Percentiles rank a stretch among this genome's conserved stretches.
These are phyloP conservation scores for Penicillium decumbens DNA, from an alignment of 2,329 filamentous ascomycete species.

Conservation along the genomic window DNA sequence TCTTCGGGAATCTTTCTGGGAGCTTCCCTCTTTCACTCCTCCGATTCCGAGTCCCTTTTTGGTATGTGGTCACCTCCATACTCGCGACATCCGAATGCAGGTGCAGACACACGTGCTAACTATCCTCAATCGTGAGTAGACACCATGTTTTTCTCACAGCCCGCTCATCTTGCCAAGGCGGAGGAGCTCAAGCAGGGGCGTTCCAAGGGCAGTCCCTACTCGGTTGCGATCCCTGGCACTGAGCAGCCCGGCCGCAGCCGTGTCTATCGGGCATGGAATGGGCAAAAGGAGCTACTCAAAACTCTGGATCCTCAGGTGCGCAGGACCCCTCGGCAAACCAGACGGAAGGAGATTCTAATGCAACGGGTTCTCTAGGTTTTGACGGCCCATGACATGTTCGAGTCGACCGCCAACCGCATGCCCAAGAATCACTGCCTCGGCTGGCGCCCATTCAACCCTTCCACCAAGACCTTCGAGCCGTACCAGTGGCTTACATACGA, in stretches of 20 bases:
- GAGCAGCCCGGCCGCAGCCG: constrained; percentile 66
- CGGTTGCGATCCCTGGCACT: constrained; percentile 69
- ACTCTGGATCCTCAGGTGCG: constrained; percentile 64
- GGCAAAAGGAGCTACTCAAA: constrained; percentile 65
- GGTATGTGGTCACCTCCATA: background rate
- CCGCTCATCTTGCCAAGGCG: constrained; percentile 35
- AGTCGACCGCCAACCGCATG: constrained; percentile 58
- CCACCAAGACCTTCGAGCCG: constrained; percentile 66
- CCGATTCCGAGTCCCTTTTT: background rate
- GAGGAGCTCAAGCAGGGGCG: constrained; percentile 58
- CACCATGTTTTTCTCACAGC: constrained; percentile 39
- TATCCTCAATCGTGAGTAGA: background rate
- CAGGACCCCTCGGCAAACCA: background rate
- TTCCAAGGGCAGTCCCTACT: constrained; percentile 71
- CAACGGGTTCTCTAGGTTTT: constrained; percentile 38
- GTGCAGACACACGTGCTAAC: constrained; percentile 1
- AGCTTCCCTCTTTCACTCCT: background rate
- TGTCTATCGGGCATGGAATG: constrained; percentile 79
- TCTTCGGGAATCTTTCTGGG: constrained; percentile 41
- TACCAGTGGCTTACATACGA: constrained; percentile 82
- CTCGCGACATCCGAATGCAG: constrained; percentile 1
- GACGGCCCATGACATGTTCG: constrained; percentile 78
- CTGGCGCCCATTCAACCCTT: constrained; percentile 70
- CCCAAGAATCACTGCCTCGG: constrained; percentile 73
- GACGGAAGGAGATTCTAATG: background rate